A percentile compares a stretch with the other conserved stretches of the same genome.
Conservation (phyloP, 345 rosid genomes). For the Salix viminalis region DNA sequence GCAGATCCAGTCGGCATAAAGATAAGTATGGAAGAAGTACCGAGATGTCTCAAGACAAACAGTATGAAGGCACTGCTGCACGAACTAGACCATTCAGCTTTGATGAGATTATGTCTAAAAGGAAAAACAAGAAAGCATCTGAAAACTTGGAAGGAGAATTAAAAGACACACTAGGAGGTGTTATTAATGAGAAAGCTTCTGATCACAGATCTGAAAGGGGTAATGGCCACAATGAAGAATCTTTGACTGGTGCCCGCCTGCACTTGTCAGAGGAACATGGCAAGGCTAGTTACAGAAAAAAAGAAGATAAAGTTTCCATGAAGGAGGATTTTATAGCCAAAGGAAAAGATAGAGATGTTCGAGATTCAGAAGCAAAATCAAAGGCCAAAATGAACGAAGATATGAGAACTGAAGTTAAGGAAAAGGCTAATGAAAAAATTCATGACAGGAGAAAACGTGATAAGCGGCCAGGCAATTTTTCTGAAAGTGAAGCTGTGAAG, state of each 20-base stretch:
- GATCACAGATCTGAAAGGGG: conserved; percentile 28
- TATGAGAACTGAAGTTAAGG: conserved; percentile 24
- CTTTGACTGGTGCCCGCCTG: conserved; percentile 23
- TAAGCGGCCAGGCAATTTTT: conserved; percentile 27
- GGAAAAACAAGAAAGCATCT: conserved; percentile 49
- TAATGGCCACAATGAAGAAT: conserved; percentile 20
- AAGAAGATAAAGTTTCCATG: conserved; percentile 17
- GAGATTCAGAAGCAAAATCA: conserved; percentile 36
- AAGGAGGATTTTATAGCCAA: conserved; percentile 13
- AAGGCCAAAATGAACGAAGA: conserved; percentile 39
- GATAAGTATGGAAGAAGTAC: conserved; percentile 38
- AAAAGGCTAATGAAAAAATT: conserved; percentile 29
- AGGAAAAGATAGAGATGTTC: conserved; percentile 20
- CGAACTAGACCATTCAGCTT: conserved; percentile 78
- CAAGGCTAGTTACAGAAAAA: conserved; percentile 31
- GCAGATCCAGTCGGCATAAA: conserved; percentile 38
- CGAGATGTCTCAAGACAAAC: conserved; percentile 13
- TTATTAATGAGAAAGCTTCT: conserved; percentile 29
- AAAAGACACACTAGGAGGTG: conserved; percentile 21
- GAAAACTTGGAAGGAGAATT: conserved; percentile 30
- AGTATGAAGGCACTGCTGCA: conserved; percentile 66
- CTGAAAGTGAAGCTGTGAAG: conserved; percentile 37
- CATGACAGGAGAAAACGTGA: conserved; percentile 32
- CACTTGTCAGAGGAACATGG: conserved; percentile 27
- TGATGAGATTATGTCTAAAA: conserved; percentile 70